A percentile compares a stretch with the other conserved stretches of the same genome.
phyloP scores from a whole-genome alignment of 306 rosid species.

The Prinsepia uniflora region DNA sequence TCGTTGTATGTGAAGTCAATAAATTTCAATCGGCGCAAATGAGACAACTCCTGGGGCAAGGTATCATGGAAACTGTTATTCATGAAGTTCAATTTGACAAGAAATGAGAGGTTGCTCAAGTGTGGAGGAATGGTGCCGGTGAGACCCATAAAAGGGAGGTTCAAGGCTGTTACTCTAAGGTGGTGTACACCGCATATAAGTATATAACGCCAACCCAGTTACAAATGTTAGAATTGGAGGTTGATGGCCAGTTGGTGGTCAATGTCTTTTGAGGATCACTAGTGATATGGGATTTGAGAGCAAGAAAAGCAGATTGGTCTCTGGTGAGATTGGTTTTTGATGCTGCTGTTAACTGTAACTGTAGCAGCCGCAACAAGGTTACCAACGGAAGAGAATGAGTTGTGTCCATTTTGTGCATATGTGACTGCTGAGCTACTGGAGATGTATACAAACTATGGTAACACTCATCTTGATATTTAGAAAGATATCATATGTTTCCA shows the following conservation, averaged over 20 bases:
- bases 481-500: too few relatives aligned
- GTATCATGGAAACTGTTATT: conserved; percentile 21
- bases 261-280: too few relatives aligned
- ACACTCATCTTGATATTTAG: too few relatives aligned
- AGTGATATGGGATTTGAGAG: not conserved
- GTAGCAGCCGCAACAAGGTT: too few relatives aligned
- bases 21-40: conserved; percentile 7
- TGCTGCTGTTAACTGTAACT: not conserved
- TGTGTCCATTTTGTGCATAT: too few relatives aligned
- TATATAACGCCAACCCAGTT: conserved; percentile 25
- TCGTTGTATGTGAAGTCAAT: not conserved
- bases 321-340: not conserved
- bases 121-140: conserved; percentile 14
- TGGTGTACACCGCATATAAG: conserved; percentile 2
- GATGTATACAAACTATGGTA: too few relatives aligned
- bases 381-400: not conserved
- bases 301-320: not conserved
- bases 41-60: not conserved
- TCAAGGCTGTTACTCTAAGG: conserved; percentile 5
- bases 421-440: too few relatives aligned
- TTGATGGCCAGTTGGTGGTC: not conserved
- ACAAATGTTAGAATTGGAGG: conserved; percentile 2
- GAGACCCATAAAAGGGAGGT: conserved; percentile 19
- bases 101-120: conserved; percentile 21
- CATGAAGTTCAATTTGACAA: not conserved